phyloP scores from a whole-genome alignment of 2,329 filamentous ascomycete genomes.

The Calonectria honghensis region DNA sequence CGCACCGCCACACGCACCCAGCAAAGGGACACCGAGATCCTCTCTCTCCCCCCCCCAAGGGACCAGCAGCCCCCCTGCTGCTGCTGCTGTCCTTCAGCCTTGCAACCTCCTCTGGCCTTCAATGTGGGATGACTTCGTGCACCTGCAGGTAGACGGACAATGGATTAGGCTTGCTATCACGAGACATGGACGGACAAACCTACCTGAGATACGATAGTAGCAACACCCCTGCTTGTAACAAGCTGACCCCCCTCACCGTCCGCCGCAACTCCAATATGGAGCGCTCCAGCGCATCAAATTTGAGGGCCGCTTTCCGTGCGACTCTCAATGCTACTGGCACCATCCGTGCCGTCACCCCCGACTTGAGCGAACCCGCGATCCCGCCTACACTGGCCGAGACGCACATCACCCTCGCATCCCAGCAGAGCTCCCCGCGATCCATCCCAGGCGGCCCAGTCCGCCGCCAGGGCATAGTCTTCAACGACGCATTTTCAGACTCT shows the following conservation, averaged over 20 bases:
- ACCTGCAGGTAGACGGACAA: constrained; percentile 64
- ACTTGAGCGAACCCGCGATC: constrained; percentile 64
- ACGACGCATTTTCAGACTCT: constrained; percentile 72
- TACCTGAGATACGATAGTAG: constrained; percentile 61
- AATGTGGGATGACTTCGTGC: constrained; percentile 58
- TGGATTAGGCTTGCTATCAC: constrained; percentile 67
- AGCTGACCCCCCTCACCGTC: constrained; percentile 57
- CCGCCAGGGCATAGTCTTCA: constrained; percentile 77
- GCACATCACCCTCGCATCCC: constrained; percentile 53
- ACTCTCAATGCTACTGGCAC: constrained; percentile 62
- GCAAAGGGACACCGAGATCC: not conserved
- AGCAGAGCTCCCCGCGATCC: constrained; percentile 59
- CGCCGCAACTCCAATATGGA: constrained; percentile 58
- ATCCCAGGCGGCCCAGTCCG: constrained; percentile 63
- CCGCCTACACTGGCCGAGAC: constrained; percentile 51
- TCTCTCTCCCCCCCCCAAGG: not conserved
- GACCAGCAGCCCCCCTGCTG: constrained; percentile 32
- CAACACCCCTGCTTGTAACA: constrained; percentile 59
- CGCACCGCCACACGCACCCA: not conserved
- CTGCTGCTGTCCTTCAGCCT: constrained; percentile 29
- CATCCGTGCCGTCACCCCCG: constrained; percentile 81
- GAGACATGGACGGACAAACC: constrained; percentile 67
- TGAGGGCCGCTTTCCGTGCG: constrained; percentile 60
- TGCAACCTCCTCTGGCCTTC: constrained; percentile 45
- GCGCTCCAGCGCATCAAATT: constrained; percentile 59